Base-by-base conservation (phyloP, 1,139 yeast genomes). In the Ogataea hybrid region DNA sequence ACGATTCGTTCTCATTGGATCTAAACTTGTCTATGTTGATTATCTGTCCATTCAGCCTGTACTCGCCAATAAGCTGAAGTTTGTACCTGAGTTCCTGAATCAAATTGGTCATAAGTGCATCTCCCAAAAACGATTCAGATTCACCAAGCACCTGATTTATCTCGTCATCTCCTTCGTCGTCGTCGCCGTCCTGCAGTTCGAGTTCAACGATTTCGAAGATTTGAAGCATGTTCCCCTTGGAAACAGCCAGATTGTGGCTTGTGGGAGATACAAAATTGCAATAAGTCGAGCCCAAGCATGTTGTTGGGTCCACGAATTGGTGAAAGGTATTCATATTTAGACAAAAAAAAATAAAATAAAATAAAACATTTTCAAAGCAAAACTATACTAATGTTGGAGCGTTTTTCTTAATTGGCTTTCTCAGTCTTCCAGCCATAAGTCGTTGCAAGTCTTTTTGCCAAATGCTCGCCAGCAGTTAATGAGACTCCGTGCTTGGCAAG, bases 301-400 rank as follows among this genome's bases (percentile, higher is more conserved):
- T 74, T 2, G 95, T 72, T 3, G 97, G 96, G 52, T 81, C 86
- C 37, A 87, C 72, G 56, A 89, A 72, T 62, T 86, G 92, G 52
- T 83, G 81, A 63, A 84, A 87, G 14, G 86, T 84, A 57, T 89
- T 90, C 97, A 90, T 88, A 10, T 20, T 36, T 33, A 18, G 32
- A 32, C 18, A n/a, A n/a, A 25, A 27, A 35, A 20, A 33, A n/a
- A n/a, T n/a, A n/a, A n/a, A n/a, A 42, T 17, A 17, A 21, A 25
- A 39, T 28, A 23, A 22, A 42, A 18, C 14, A 30, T 31, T 25
- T 18, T 18, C 28, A 2, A 7, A 7, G 11, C 6, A 27, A 27
- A 20, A 14, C 18, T 31, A 11, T 11, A 32, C 25, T 41, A 15
- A 28, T 6, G 7, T 6, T 6, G 5, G 6, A 23, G 12, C 9